A percentile compares a stretch with the other conserved stretches of the same genome.
Evolutionary conservation across 2,329 filamentous ascomycete genomes (phyloP).

Genomic region (Fusarium sp.): DNA sequence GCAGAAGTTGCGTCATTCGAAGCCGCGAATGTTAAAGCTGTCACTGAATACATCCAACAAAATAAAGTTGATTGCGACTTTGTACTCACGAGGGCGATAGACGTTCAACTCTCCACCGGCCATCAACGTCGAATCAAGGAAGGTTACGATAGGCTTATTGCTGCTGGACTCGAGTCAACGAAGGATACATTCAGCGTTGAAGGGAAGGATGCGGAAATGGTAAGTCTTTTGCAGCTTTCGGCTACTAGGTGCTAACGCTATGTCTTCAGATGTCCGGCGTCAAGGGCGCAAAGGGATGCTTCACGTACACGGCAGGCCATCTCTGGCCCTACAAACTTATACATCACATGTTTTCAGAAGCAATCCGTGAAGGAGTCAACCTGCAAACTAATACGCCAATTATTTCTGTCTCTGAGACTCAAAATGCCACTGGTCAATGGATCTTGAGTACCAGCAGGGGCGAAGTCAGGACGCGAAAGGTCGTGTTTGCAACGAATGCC

Average conservation of each 20-base stretch:
- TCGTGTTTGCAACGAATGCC: neutral
- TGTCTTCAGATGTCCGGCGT: neutral
- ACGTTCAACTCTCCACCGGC: neutral
- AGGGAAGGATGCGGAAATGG: neutral
- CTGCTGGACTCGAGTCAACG: neutral
- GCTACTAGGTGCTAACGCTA: no score
- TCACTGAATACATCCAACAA: neutral
- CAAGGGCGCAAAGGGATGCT: neutral
- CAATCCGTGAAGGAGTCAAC: neutral
- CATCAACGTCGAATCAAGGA: neutral
- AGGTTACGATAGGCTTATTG: neutral
- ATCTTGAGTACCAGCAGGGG: rapidly evolving
- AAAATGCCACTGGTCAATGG: rapidly evolving
- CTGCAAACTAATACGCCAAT: neutral
- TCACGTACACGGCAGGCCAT: neutral
- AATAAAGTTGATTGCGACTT: neutral
- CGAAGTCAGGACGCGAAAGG: neutral
- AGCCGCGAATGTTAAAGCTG: neutral
- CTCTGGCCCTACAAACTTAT: neutral
- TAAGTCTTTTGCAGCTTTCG: neutral
- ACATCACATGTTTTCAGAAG: neutral
- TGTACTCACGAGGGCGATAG: neutral
- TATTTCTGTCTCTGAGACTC: neutral
- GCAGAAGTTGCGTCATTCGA: neutral
- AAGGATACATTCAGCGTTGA: neutral